These are phyloP conservation scores for Salix exigua DNA, from an alignment of 345 rosid genomes.

Conservation along the genomic window DNA sequence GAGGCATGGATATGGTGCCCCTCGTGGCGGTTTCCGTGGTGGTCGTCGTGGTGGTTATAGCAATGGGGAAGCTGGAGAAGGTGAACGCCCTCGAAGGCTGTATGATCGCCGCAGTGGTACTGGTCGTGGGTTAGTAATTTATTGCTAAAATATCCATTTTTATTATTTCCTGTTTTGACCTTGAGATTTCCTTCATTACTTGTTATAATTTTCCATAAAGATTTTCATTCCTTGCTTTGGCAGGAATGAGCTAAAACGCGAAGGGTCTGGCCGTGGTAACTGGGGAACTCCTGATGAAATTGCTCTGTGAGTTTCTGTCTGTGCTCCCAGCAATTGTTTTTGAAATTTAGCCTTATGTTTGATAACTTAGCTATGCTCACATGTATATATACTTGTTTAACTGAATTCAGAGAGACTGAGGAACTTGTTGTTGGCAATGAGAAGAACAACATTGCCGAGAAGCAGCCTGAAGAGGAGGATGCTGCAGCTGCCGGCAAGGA, in stretches of 20 bases:
- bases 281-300: slow-evolving; percentile 93
- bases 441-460: slow-evolving; percentile 52
- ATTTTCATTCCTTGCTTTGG: slow-evolving; percentile 5
- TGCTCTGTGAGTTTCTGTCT: slow-evolving; percentile 49
- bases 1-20: slow-evolving; percentile 51
- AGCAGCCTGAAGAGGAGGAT: slow-evolving; percentile 57
- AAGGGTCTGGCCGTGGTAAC: slow-evolving; percentile 89
- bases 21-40: slow-evolving; percentile 68
- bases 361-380: background rate
- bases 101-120: slow-evolving; percentile 90
- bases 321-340: background rate
- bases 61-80: slow-evolving; percentile 62
- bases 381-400: slow-evolving; percentile 9
- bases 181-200: background rate
- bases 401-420: slow-evolving; percentile 56
- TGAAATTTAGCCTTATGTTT: background rate
- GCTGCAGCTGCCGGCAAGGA: slow-evolving; percentile 47
- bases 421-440: slow-evolving; percentile 50
- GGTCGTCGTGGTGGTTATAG: slow-evolving; percentile 70
- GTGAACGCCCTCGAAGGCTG: slow-evolving; percentile 62
- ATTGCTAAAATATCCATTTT: background rate
- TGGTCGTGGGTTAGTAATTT: slow-evolving; percentile 77
- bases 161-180: background rate
- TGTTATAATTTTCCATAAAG: background rate
- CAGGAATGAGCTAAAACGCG: slow-evolving; percentile 79